Percentiles rank a stretch among this genome's conserved stretches.
Evolutionary conservation across 805 yeast species (phyloP).

Genomic region (Kodamaea restingae): DNA sequence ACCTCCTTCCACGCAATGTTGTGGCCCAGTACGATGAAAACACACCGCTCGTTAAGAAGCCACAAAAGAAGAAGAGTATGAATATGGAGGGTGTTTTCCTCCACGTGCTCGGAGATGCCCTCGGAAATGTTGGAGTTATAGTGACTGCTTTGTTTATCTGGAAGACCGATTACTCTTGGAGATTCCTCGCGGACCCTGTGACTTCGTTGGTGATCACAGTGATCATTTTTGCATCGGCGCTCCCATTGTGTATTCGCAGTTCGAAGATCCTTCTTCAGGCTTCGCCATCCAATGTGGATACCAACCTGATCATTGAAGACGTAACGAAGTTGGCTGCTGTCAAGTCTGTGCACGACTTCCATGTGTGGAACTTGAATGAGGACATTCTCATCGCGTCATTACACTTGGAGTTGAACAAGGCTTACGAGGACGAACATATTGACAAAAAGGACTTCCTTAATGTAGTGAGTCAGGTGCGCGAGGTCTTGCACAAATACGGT

Average conservation of each 20-base stretch:
- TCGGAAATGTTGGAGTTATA: constrained; percentile 93
- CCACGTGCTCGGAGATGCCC: constrained; percentile 94
- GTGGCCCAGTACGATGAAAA: constrained; percentile 41
- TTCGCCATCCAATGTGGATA: constrained; percentile 78
- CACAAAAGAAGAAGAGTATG: constrained; percentile 53
- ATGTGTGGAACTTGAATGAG: constrained; percentile 93
- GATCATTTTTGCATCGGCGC: constrained; percentile 85
- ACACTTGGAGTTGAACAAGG: constrained; percentile 63
- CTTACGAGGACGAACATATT: constrained; percentile 25
- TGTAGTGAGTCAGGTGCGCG: constrained; percentile 73
- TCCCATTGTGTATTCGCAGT: constrained; percentile 83
- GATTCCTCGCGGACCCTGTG: constrained; percentile 78
- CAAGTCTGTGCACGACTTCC: constrained; percentile 88
- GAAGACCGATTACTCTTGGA: constrained; percentile 90
- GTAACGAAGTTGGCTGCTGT: constrained; percentile 69
- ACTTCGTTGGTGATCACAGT: constrained; percentile 81
- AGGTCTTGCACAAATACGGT: constrained; percentile 76
- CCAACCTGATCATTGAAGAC: constrained; percentile 67
- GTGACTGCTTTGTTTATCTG: constrained; percentile 85
- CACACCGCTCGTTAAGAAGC: constrained; percentile 28
- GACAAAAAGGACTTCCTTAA: constrained; percentile 46
- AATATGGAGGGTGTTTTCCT: constrained; percentile 97
- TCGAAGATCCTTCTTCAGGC: constrained; percentile 89
- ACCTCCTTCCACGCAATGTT: constrained; percentile 45
- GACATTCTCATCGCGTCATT: constrained; percentile 81